Percentiles rank a stretch among this genome's conserved stretches.
These are phyloP conservation scores for Tuber indicum DNA, from an alignment of 495 filamentous ascomycete genomes.

Conservation along the genomic window DNA sequence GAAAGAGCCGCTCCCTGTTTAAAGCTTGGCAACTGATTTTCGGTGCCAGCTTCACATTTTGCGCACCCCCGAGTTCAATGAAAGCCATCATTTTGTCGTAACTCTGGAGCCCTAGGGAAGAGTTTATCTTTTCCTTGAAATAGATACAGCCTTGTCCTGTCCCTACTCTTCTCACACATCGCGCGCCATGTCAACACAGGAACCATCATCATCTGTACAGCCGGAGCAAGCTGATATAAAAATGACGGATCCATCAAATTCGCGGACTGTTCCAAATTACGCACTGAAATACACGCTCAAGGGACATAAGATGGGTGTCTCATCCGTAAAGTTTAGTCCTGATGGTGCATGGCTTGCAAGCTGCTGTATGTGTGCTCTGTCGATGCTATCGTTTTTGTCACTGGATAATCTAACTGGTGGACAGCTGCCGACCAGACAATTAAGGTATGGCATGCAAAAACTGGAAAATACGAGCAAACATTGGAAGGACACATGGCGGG, in stretches of 20 bases:
- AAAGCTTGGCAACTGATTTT: not conserved
- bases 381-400: not conserved
- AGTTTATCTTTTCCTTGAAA: not conserved
- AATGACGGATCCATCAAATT: not conserved
- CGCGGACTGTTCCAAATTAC: conserved; percentile 28
- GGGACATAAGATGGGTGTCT: conserved; percentile 71
- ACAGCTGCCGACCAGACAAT: conserved; percentile 76
- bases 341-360: conserved; percentile 85
- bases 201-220: not conserved
- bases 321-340: conserved; percentile 85
- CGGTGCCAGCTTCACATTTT: not conserved
- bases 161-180: not conserved
- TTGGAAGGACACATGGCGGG: conserved; percentile 92
- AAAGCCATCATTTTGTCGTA: not conserved
- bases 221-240: not conserved
- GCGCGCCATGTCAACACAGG: not conserved
- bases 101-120: not conserved
- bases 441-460: conserved; percentile 80
- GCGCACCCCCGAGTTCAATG: not conserved
- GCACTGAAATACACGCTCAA: conserved; percentile 55
- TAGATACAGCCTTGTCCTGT: not conserved
- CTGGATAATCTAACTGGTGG: conserved; percentile 7
- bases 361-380: conserved; percentile 52
- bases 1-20: not conserved
- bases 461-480: conserved; percentile 71